phyloP scores from a whole-genome alignment of 2,329 filamentous ascomycete species.

The Bipolaris bicolor region DNA sequence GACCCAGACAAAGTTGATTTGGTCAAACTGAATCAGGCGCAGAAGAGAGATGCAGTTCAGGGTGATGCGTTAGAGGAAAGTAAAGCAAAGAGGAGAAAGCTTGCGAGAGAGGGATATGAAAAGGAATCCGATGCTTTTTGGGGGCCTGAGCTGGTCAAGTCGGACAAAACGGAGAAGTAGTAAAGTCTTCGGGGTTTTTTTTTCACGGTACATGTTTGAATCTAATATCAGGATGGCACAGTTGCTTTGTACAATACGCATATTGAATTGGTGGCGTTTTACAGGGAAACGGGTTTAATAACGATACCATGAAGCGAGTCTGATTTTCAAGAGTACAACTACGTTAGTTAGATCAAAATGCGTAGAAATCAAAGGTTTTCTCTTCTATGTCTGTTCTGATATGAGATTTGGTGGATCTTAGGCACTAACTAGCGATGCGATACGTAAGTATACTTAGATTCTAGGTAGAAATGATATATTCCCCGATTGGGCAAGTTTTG shows the following conservation, averaged over 20 bases:
- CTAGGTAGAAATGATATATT: too few species aligned
- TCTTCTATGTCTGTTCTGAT: too few species aligned
- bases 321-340: neutral
- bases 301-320: neutral
- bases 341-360: neutral
- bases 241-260: neutral
- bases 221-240: neutral
- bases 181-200: neutral
- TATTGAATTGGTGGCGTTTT: neutral
- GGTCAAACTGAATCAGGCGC: constrained; percentile 69
- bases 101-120: constrained; percentile 51
- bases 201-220: neutral
- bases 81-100: constrained; percentile 53
- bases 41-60: constrained; percentile 54
- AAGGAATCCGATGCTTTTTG: constrained; percentile 57
- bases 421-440: too few species aligned
- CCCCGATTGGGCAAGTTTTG: neutral
- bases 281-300: neutral
- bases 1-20: constrained; percentile 77
- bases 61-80: constrained; percentile 48
- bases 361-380: neutral
- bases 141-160: constrained; percentile 46
- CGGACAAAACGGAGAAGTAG: constrained; percentile 9
- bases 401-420: too few species aligned
- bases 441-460: too few species aligned